These are phyloP conservation scores for Stagonosporopsis vannaccii DNA, from an alignment of 2,329 filamentous ascomycete genomes.

Conservation along the genomic window DNA sequence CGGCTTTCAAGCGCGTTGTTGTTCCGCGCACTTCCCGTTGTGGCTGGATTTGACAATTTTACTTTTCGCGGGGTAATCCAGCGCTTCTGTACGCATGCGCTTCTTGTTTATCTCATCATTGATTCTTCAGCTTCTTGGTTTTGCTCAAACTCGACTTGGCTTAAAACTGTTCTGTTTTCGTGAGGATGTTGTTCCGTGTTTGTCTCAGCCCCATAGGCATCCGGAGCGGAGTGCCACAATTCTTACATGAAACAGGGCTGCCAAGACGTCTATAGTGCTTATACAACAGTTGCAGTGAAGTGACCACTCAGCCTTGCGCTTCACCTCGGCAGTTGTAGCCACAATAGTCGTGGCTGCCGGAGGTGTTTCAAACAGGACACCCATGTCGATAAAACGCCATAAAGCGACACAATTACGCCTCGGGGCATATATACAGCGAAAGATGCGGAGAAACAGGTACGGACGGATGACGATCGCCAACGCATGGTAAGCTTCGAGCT, in stretches of 20 bases:
- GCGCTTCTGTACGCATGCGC: background rate
- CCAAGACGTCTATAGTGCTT: slow-evolving; percentile 35
- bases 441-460: slow-evolving; percentile 5
- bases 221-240: background rate
- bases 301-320: slow-evolving; percentile 37
- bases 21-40: background rate
- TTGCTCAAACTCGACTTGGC: background rate
- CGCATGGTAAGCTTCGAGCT: slow-evolving; percentile 6
- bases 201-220: slow-evolving; percentile 3
- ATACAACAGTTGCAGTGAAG: slow-evolving; percentile 23
- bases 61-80: background rate
- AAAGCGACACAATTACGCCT: background rate
- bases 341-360: background rate
- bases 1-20: background rate
- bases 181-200: background rate
- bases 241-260: slow-evolving; percentile 18
- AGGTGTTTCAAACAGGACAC: background rate
- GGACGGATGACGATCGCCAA: slow-evolving; percentile 1
- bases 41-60: background rate
- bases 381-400: background rate
- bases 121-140: background rate
- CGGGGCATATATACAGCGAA: slow-evolving; percentile 14
- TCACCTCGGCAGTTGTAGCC: slow-evolving; percentile 20
- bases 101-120: background rate
- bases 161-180: background rate